A percentile compares a stretch with the other conserved stretches of the same genome.
Conservation (phyloP, 345 rosid species). For the Arabidopsis suecica region DNA sequence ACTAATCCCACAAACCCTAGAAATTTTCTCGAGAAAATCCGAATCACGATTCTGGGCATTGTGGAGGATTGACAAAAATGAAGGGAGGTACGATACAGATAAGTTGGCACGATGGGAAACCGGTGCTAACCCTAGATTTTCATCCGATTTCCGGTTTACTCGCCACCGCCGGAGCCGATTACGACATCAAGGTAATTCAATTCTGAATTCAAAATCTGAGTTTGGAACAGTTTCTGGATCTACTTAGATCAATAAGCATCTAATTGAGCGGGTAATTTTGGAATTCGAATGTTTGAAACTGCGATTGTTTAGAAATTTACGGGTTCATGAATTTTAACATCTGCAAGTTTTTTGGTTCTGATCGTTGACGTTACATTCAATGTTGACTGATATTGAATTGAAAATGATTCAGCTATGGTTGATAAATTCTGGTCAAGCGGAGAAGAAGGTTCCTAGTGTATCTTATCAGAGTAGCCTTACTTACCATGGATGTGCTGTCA, state of each 20-base stretch:
- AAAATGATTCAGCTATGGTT: constrained; percentile 65
- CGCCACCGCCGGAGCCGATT: constrained; percentile 98
- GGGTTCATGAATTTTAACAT: not conserved
- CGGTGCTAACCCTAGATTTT: constrained; percentile 88
- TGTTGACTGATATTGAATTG: not conserved
- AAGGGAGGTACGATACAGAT: constrained; percentile 96
- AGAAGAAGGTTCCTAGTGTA: constrained; percentile 73
- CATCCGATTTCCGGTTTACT: constrained; percentile 82
- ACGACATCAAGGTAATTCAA: constrained; percentile 73
- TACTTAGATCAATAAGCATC: not conserved
- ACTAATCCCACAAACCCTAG: constrained; percentile 30
- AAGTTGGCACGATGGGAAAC: constrained; percentile 88
- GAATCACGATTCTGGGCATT: constrained; percentile 22
- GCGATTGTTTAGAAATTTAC: not conserved
- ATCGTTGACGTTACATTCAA: not conserved
- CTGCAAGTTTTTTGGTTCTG: not conserved
- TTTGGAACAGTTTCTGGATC: not conserved
- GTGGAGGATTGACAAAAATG: constrained; percentile 45
- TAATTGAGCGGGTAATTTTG: not conserved
- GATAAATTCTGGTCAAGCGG: constrained; percentile 56
- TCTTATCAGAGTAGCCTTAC: constrained; percentile 78
- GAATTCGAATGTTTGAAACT: not conserved
- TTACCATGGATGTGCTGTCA: constrained; percentile 81
- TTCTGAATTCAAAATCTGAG: not conserved
- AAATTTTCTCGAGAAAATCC: constrained; percentile 30